A percentile compares a stretch with the other conserved stretches of the same genome.
These are phyloP conservation scores for Clonostachys byssicola DNA, from an alignment of 2,329 filamentous ascomycete species.

Conservation along the genomic window DNA sequence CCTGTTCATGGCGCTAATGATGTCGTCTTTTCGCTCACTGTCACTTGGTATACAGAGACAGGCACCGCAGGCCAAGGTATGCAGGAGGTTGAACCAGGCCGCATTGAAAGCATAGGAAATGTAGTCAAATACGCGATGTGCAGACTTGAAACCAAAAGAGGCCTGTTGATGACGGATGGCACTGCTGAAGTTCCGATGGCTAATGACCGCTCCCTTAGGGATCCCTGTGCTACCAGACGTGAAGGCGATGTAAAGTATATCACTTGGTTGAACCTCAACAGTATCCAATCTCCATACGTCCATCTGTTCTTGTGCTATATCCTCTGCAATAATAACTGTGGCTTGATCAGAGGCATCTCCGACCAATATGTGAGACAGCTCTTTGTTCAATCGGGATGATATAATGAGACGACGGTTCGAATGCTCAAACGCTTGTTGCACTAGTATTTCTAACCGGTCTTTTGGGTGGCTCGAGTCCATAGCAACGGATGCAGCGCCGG, in stretches of 20 bases:
- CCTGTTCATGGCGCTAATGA: neutral
- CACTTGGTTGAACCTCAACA: neutral
- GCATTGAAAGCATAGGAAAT: constrained; percentile 7
- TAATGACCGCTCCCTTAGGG: constrained; percentile 5
- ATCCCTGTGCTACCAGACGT: constrained; percentile 6
- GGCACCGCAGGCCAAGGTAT: constrained; percentile 3
- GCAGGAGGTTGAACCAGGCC: constrained; percentile 2
- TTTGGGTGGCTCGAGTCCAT: neutral
- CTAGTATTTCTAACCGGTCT: neutral
- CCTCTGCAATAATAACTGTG: neutral
- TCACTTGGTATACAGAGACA: constrained; percentile 9
- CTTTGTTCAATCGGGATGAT: neutral
- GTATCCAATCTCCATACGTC: neutral
- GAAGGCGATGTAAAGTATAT: constrained; percentile 2
- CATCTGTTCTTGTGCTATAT: neutral
- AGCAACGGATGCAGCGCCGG: constrained; percentile 1
- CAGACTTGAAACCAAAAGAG: constrained; percentile 7
- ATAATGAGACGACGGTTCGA: neutral
- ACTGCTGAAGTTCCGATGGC: neutral
- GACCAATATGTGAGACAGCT: neutral
- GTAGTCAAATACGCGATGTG: constrained; percentile 3
- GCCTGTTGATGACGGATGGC: constrained; percentile 14
- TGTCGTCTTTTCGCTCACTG: constrained; percentile 5
- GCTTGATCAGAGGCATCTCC: neutral
- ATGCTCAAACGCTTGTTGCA: neutral